Evolutionary conservation across 306 rosid genomes (phyloP).

Genomic region (Oxytropis ochrocephala): DNA sequence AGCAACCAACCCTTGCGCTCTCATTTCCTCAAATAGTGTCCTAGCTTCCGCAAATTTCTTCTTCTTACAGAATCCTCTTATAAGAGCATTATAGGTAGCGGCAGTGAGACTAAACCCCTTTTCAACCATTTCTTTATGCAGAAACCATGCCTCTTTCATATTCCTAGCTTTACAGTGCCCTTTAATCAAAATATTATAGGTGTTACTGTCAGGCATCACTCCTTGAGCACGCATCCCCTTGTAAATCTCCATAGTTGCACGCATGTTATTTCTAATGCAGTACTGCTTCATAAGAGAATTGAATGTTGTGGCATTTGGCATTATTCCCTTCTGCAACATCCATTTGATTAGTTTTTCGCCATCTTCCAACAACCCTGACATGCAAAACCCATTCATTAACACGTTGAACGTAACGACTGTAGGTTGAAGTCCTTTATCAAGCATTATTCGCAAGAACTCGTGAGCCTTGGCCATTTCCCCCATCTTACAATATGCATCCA

Average conservation of each 20-base stretch:
- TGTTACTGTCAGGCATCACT: constrained; percentile 62
- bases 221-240: constrained; percentile 58
- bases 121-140: constrained; percentile 60
- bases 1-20: constrained; percentile 56
- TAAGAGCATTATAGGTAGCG: constrained; percentile 59
- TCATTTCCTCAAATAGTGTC: constrained; percentile 81
- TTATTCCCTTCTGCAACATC: constrained; percentile 74
- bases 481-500: constrained; percentile 75
- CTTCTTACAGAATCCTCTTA: constrained; percentile 62
- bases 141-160: constrained; percentile 80
- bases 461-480: constrained; percentile 74
- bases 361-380: constrained; percentile 76
- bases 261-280: constrained; percentile 71
- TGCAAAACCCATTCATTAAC: constrained; percentile 84
- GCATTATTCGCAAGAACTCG: constrained; percentile 56
- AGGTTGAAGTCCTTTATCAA: constrained; percentile 64
- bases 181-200: constrained; percentile 69
- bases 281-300: constrained; percentile 86
- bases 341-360: constrained; percentile 68
- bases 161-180: constrained; percentile 86
- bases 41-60: constrained; percentile 67
- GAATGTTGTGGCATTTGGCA: constrained; percentile 69
- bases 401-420: constrained; percentile 88
- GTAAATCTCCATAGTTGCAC: constrained; percentile 46
- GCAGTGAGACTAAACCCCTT: constrained; percentile 54